phyloP scores from a whole-genome alignment of 2,329 filamentous ascomycete genomes.

The Colletotrichum truncatum region DNA sequence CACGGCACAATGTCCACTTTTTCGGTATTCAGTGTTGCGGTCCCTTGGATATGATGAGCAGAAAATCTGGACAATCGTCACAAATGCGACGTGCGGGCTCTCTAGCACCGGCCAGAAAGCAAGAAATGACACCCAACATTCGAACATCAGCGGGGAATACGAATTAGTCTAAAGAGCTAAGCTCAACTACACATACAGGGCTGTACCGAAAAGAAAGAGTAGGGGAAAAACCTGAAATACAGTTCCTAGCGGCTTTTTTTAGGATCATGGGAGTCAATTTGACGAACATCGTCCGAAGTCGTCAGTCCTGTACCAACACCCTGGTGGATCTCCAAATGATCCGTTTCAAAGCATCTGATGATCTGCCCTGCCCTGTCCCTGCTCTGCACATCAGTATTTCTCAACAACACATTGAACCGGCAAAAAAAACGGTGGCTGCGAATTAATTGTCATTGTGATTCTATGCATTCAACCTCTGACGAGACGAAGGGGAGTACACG shows the following conservation, averaged over 20 bases:
- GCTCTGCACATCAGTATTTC: background rate
- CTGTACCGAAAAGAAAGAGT: background rate
- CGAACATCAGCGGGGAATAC: background rate
- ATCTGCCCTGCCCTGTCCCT: background rate
- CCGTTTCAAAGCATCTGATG: conserved; percentile 3
- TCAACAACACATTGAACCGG: background rate
- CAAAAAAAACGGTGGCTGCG: background rate
- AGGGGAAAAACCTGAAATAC: background rate
- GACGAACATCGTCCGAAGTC: conserved; percentile 5
- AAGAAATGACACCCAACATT: background rate
- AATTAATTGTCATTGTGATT: background rate
- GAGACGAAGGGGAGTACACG: background rate
- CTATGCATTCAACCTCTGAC: background rate
- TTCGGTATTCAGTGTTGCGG: background rate
- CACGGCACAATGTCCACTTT: background rate
- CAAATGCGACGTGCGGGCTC: conserved; percentile 6
- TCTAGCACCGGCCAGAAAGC: conserved; percentile 2
- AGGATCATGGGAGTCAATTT: background rate
- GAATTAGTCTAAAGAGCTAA: conserved; percentile 4
- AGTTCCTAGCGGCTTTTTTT: conserved; percentile 1
- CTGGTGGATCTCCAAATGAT: background rate
- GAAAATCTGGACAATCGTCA: conserved; percentile 13
- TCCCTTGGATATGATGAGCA: background rate
- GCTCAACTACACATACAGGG: background rate
- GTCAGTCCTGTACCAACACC: background rate